phyloP scores from a whole-genome alignment of 495 filamentous ascomycete species.

The Chlorociboria aeruginascens region DNA sequence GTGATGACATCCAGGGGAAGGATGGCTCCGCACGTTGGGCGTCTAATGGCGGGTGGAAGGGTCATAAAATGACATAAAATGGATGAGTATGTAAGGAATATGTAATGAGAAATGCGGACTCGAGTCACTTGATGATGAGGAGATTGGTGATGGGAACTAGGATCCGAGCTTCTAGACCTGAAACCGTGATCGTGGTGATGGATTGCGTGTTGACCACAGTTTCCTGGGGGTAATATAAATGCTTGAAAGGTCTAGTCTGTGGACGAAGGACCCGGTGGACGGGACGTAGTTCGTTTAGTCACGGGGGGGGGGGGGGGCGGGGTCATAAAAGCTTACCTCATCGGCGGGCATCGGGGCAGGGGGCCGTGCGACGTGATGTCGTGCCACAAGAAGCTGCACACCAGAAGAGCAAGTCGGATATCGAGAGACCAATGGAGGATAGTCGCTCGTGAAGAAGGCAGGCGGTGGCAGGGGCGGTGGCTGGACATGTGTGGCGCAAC shows the following conservation, averaged over 20 bases:
- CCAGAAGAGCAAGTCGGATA: too few relatives aligned
- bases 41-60: not conserved
- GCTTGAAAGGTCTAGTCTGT: not conserved
- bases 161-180: not conserved
- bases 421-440: too few relatives aligned
- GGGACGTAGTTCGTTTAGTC: too few relatives aligned
- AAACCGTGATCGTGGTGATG: not conserved
- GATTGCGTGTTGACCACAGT: not conserved
- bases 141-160: not conserved
- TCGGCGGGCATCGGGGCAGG: too few relatives aligned
- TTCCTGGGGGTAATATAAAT: constrained; percentile 4
- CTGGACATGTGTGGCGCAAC: too few relatives aligned
- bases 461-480: too few relatives aligned
- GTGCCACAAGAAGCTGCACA: too few relatives aligned
- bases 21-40: not conserved
- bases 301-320: too few relatives aligned
- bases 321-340: not conserved
- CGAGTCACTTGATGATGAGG: not conserved
- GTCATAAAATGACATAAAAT: not conserved
- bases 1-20: too few relatives aligned
- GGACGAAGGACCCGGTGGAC: too few relatives aligned
- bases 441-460: too few relatives aligned
- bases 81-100: not conserved
- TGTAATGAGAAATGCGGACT: not conserved
- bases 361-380: too few relatives aligned